A percentile compares a stretch with the other conserved stretches of the same genome.
phyloP scores from a whole-genome alignment of 1,284 basidiomycete species.

The Chalciporus sp. region DNA sequence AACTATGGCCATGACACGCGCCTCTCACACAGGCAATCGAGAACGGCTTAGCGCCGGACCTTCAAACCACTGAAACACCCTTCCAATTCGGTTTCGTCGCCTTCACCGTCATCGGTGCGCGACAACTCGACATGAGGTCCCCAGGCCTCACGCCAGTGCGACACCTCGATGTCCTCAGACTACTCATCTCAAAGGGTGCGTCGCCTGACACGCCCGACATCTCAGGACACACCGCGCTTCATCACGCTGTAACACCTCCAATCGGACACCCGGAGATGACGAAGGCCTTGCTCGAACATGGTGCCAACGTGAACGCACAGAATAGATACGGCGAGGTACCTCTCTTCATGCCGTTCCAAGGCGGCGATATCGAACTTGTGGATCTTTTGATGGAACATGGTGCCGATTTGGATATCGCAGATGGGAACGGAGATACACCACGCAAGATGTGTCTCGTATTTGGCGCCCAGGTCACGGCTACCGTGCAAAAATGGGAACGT shows the following conservation, averaged over 20 bases:
- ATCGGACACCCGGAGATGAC: constrained; percentile 34
- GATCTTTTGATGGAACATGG: constrained; percentile 53
- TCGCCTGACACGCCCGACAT: constrained; percentile 49
- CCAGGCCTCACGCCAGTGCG: constrained; percentile 11
- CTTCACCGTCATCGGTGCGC: constrained; percentile 45
- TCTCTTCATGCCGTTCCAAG: constrained; percentile 41
- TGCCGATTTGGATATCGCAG: constrained; percentile 47
- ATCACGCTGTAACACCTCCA: constrained; percentile 43
- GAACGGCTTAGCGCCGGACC: constrained; percentile 41
- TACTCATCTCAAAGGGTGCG: constrained; percentile 46
- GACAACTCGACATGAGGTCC: constrained; percentile 33
- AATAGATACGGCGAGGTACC: constrained; percentile 52
- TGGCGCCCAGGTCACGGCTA: constrained; percentile 51
- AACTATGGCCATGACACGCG: not conserved
- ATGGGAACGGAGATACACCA: constrained; percentile 46
- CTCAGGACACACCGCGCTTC: constrained; percentile 50
- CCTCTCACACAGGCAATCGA: constrained; percentile 38
- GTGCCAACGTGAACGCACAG: constrained; percentile 47
- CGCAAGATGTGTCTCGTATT: constrained; percentile 34
- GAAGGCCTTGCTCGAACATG: constrained; percentile 41
- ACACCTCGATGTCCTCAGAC: constrained; percentile 42
- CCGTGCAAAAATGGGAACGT: constrained; percentile 49
- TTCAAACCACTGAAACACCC: constrained; percentile 47
- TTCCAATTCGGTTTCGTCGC: constrained; percentile 50
- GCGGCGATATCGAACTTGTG: constrained; percentile 37